phyloP scores from a whole-genome alignment of 139 green algal genomes.

The Chlorella sorokiniana region DNA sequence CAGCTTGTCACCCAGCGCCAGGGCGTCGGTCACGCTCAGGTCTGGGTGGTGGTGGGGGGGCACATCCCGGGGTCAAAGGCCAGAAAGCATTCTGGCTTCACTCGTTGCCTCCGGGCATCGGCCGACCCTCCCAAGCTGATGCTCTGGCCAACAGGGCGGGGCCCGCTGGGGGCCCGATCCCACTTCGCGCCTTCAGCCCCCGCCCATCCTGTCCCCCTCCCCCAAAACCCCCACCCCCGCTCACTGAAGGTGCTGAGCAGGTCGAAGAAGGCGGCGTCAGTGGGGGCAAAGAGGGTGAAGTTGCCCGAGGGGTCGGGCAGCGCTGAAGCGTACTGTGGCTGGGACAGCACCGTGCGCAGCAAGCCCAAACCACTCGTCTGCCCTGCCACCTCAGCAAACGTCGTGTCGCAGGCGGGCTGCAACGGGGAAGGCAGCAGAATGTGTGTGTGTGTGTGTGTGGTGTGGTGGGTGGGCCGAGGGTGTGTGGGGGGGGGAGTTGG shows the following conservation, averaged over 20 bases:
- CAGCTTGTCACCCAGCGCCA: conserved; percentile 39
- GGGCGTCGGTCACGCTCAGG: conserved; percentile 39
- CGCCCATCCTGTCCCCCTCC: no score
- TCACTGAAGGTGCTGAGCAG: conserved; percentile 38
- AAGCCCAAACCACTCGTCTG: conserved; percentile 20
- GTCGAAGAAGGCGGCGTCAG: conserved; percentile 39
- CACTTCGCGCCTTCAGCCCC: no score
- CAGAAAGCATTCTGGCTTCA: not conserved
- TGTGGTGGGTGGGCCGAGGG: not conserved
- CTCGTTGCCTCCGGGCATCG: no score
- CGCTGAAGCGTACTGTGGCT: conserved; percentile 5
- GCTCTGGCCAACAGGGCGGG: not conserved
- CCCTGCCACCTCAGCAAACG: conserved; percentile 31
- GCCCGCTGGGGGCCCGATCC: not conserved
- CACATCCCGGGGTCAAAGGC: not conserved
- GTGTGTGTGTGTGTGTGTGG: not conserved
- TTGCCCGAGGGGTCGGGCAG: conserved; percentile 25
- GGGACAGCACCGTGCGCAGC: conserved; percentile 35
- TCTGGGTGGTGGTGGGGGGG: not conserved
- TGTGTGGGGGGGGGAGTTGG: not conserved
- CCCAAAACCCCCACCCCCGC: not conserved
- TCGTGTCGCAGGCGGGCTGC: conserved; percentile 38
- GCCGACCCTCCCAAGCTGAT: no score
- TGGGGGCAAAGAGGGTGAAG: conserved; percentile 38
- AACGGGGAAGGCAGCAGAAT: not conserved